These are phyloP conservation scores for Fraxinus ornus DNA, from an alignment of 305 asterid genomes.

Conservation along the genomic window DNA sequence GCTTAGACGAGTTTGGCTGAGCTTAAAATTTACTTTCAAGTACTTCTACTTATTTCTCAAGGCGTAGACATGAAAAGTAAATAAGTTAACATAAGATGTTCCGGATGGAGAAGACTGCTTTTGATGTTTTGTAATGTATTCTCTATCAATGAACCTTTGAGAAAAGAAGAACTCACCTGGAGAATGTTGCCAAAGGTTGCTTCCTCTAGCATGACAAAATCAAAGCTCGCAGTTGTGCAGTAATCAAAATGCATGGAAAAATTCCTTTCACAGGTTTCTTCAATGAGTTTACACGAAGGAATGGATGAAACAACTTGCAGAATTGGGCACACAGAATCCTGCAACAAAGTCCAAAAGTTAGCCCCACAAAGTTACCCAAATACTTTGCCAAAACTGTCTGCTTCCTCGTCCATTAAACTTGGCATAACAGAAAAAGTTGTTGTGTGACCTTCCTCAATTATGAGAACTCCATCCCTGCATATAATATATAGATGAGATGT, in stretches of 20 bases:
- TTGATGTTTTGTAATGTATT: not conserved
- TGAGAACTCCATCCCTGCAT: slow-evolving; percentile 95
- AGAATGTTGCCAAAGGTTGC: slow-evolving; percentile 68
- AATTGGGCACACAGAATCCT: slow-evolving; percentile 88
- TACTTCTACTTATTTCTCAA: not conserved
- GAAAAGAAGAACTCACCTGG: slow-evolving; percentile 55
- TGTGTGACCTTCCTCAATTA: slow-evolving; percentile 76
- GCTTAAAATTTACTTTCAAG: not conserved
- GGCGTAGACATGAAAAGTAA: not conserved
- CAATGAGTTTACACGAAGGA: slow-evolving; percentile 82
- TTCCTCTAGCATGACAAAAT: slow-evolving; percentile 84
- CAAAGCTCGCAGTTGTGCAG: slow-evolving; percentile 78
- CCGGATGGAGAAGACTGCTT: not conserved
- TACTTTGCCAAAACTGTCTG: slow-evolving; percentile 68
- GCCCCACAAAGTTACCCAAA: slow-evolving; percentile 40
- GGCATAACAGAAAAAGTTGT: slow-evolving; percentile 81
- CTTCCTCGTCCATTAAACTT: slow-evolving; percentile 86
- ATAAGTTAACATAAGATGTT: not conserved
- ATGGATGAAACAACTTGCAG: slow-evolving; percentile 83
- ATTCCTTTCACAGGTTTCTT: slow-evolving; percentile 88
- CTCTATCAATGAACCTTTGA: not conserved
- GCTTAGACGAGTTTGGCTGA: not conserved
- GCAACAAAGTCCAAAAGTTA: slow-evolving; percentile 72
- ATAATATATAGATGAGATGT: slow-evolving; percentile 64
- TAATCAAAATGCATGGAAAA: slow-evolving; percentile 90